Evolutionary conservation across 202 grass and related monocot genomes (phyloP).

Genomic region (Zoysia matrella): DNA sequence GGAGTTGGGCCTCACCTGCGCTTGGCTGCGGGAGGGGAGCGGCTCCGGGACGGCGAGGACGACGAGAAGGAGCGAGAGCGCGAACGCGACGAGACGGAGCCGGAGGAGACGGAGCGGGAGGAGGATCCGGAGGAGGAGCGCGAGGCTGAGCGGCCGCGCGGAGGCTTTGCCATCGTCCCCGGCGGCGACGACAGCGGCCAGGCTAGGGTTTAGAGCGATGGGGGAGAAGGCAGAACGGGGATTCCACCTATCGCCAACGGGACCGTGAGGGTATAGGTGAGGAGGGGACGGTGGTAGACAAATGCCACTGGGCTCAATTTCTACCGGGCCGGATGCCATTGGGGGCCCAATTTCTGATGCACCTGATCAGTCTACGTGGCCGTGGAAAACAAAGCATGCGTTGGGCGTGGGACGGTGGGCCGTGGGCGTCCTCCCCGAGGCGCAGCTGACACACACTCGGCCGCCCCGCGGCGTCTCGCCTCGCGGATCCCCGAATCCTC

Average conservation of each 20-base stretch:
- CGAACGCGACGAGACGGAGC: constrained; percentile 69
- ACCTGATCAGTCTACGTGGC: too few relatives aligned
- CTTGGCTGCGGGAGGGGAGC: constrained; percentile 66
- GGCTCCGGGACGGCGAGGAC: constrained; percentile 81
- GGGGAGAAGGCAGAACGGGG: neutral
- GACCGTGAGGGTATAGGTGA: neutral
- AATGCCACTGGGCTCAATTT: too few relatives aligned
- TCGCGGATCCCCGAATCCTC: neutral
- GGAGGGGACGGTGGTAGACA: too few relatives aligned
- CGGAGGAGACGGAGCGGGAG: constrained; percentile 71
- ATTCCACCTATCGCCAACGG: neutral
- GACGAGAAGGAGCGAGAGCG: constrained; percentile 68
- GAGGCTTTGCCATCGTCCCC: constrained; percentile 85
- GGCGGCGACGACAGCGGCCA: constrained; percentile 25
- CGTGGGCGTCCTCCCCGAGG: too few relatives aligned
- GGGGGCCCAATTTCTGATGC: too few relatives aligned
- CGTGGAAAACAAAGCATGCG: too few relatives aligned
- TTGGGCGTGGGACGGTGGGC: too few relatives aligned
- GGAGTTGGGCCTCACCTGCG: constrained; percentile 45
- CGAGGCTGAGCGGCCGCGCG: constrained; percentile 62
- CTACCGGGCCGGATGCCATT: too few relatives aligned
- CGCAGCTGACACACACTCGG: too few relatives aligned
- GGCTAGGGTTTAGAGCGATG: constrained; percentile 51
- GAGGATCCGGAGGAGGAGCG: constrained; percentile 76
- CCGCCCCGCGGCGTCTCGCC: too few relatives aligned